phyloP scores from a whole-genome alignment of 345 rosid species.

The Geranium brycei region DNA sequence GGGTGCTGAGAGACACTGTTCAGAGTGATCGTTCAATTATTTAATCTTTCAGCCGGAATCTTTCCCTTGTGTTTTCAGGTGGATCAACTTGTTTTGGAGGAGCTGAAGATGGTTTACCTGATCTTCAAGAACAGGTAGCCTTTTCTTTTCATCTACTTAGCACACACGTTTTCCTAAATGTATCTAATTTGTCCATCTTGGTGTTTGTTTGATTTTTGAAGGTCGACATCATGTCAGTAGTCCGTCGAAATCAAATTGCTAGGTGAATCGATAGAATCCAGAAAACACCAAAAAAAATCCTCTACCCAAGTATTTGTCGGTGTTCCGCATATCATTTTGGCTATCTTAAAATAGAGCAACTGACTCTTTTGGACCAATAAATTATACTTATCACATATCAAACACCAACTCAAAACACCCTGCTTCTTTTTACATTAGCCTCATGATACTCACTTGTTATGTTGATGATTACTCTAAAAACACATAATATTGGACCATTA shows the following conservation, averaged over 20 bases:
- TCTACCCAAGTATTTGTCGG: too few species aligned
- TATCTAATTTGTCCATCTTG: neutral
- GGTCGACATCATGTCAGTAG: neutral
- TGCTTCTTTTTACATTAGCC: too few species aligned
- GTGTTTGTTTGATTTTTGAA: neutral
- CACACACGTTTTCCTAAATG: neutral
- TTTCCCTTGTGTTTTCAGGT: conserved; percentile 35
- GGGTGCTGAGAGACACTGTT: neutral
- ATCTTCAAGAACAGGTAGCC: conserved; percentile 81
- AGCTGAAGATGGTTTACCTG: conserved; percentile 60
- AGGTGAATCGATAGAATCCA: neutral
- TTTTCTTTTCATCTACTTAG: neutral
- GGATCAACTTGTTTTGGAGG: conserved; percentile 96
- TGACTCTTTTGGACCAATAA: too few species aligned
- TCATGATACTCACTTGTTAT: too few species aligned
- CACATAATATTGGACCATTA: too few species aligned
- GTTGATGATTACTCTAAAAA: too few species aligned
- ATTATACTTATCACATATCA: too few species aligned
- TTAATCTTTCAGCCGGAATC: neutral
- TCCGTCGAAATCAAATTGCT: neutral
- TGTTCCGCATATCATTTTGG: too few species aligned
- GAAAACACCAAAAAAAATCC: neutral
- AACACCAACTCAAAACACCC: too few species aligned
- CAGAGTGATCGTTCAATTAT: neutral
- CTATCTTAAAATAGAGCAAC: too few species aligned